Evolutionary conservation across 345 rosid species (phyloP), one percentile per base, ranked within the genome.

Genomic region (Turnera subulata): DNA sequence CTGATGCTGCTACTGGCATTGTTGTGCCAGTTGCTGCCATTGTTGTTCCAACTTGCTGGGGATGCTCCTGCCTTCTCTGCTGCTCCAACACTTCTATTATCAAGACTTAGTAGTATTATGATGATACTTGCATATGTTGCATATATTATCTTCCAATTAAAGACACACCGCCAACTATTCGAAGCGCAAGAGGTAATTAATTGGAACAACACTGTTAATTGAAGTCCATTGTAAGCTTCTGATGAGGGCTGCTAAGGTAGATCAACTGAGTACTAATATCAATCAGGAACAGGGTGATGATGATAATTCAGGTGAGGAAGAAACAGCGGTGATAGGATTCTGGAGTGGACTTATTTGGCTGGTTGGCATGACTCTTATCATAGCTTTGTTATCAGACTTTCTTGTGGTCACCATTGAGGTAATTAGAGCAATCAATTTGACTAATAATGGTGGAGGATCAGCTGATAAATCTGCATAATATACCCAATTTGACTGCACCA

Each of bases 321-420:
- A 89, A 73, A 57, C 55, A 4, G 69, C 96, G 0, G 93, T 86
- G 60, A 80, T 92, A 8, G 91, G 97, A 49, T 82, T 92, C 58
- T 80, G 91, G 89, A 86, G 98, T 53, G 93, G 84, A 54, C 64
- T 86, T 46, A 75, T 62, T 51, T 92, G 97, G 96, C 82, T 92
- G 33, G 64, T 82, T 8, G 95, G 91, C 58, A 89, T 92, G 95
- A 89, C 98, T 14, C 68, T 59, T 43, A 32, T 84, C 67, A 79
- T 92, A 11, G 86, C 94, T 44, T 46, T 92, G 60, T 71, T 92
- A 17, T 92, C 97, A 0, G 89, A 92, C 44, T 92, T 74, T 66
- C 84, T 84, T 23, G 98, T 89, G 37, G 76, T 63, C 59, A 89
- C 98, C 0, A 92, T 92, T 38, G 93, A 92, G 93, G 96, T 83